Evolutionary conservation across 2,329 filamentous ascomycete species (phyloP).

Genomic region (Xylaria sp.): DNA sequence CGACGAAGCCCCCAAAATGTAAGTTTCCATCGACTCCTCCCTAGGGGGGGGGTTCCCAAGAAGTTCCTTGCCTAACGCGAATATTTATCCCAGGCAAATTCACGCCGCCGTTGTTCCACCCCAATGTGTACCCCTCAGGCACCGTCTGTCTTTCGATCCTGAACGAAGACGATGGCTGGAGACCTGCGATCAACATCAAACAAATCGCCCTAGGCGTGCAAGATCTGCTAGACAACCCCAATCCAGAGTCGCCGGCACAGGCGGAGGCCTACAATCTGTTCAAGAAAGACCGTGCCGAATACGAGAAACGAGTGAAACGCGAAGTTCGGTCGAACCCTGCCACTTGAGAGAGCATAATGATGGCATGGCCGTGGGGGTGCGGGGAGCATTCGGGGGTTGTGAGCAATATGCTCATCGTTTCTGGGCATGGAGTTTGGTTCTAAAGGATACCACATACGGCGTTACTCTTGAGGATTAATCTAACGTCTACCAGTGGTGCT

Average conservation of each 20-base stretch:
- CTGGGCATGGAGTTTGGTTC: conserved; percentile 32
- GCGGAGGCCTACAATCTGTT: conserved; percentile 97
- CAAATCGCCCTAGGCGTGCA: conserved; percentile 97
- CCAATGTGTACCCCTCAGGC: conserved; percentile 97
- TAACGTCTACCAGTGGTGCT: conserved; percentile 1
- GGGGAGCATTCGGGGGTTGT: conserved; percentile 2
- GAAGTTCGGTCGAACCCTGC: conserved; percentile 90
- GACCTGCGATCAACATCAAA: conserved; percentile 97
- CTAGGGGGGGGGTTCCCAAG: neutral
- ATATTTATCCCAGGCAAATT: conserved; percentile 77
- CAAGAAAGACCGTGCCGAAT: conserved; percentile 85
- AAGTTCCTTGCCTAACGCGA: conserved; percentile 14
- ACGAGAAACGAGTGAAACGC: conserved; percentile 85
- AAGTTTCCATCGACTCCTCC: conserved; percentile 48
- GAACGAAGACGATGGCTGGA: conserved; percentile 99
- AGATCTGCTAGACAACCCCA: conserved; percentile 93
- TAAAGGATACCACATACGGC: conserved; percentile 30
- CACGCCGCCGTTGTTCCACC: conserved; percentile 92
- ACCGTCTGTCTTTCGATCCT: conserved; percentile 97
- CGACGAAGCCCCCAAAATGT: conserved; percentile 99
- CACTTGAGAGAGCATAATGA: conserved; percentile 20
- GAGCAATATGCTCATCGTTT: conserved; percentile 12
- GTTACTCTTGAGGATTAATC: conserved; percentile 27
- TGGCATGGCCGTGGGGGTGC: neutral
- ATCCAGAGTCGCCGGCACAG: conserved; percentile 95